Base-by-base conservation (phyloP, 257 asterid genomes). In the Marsdenia floribunda region DNA sequence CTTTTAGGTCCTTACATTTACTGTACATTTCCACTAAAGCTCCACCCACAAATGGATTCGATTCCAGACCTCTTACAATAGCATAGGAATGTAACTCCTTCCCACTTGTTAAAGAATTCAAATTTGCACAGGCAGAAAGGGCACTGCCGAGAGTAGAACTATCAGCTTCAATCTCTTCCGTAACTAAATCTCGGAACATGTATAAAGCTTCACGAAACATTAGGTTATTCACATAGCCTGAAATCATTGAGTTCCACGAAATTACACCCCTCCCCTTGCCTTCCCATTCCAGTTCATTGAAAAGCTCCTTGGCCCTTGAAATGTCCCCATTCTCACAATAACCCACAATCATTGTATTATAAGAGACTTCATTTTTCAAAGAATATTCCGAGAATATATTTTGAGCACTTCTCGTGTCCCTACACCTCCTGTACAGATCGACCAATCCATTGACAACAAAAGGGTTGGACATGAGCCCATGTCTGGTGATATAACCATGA, bases 201-300 rank as follows among this genome's bases (percentile, higher is more conserved):
- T 71, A 21, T 81, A 89, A 75, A 61, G 93, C 91, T 83, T 89
- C 87, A 22, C 73, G 40, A 74, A 84, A 87, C 90, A 78, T 85
- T 71, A 42, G 77, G 77, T 87, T 91, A 79, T 88, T 84, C 33
- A 80, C 90, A 33, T 83, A 90, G 24, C 98, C 97, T 29, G 98
- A 85, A 73, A 93, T 88, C 96, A 93, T 86, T 0, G 96, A 86
- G 83, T 91, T 91, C 97, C 96, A 93, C 0, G 96, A 83, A 75
- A 89, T 84, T 83, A 89, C 70, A 68, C 79, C 90, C 77, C 77
- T 83, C 35, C 75, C 54, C 59, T 76, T 83, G 37, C 88, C 90
- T 53, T 86, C 93, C 21, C 38, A 21, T 68, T 83, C 88, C 97
- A 93, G 87, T 80, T 60, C 76, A 80, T 83, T 77, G 52, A 93